Evolutionary conservation across 1,284 basidiomycete species (phyloP).

Genomic region (Trametes hirsuta): DNA sequence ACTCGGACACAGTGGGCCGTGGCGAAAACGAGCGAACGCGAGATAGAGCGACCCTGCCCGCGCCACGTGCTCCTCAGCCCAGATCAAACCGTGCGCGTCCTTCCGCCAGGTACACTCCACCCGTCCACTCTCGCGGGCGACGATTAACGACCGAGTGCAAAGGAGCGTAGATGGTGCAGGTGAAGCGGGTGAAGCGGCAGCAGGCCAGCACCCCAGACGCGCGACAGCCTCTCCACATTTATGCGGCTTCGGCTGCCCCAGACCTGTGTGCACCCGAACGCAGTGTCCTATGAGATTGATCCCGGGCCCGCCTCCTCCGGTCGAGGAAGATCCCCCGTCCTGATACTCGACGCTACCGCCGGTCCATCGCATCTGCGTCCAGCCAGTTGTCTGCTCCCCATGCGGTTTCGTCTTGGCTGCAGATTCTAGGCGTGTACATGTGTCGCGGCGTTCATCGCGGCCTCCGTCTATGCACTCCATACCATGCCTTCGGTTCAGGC

Average conservation of each 20-base stretch:
- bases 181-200: not conserved
- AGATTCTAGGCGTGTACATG: too few species aligned
- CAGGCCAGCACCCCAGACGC: not conserved
- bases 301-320: not conserved
- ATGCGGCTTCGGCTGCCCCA: conserved; percentile 5
- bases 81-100: conserved; percentile 1
- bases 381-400: not conserved
- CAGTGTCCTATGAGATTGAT: conserved; percentile 1
- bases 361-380: not conserved
- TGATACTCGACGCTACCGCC: not conserved
- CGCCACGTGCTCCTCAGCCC: conserved; percentile 4
- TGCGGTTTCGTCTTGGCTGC: not conserved
- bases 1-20: not conserved
- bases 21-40: not conserved
- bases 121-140: not conserved
- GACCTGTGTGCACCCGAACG: conserved; percentile 3
- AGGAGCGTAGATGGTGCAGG: not conserved
- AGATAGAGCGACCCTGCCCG: not conserved
- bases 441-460: not conserved
- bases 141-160: not conserved
- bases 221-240: conserved; percentile 1
- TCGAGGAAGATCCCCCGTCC: not conserved
- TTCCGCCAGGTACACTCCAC: not conserved
- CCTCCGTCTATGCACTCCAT: not conserved
- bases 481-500: conserved; percentile 1